phyloP scores from a whole-genome alignment of 2,329 filamentous ascomycete species.

The Apiospora kogelbergensis region DNA sequence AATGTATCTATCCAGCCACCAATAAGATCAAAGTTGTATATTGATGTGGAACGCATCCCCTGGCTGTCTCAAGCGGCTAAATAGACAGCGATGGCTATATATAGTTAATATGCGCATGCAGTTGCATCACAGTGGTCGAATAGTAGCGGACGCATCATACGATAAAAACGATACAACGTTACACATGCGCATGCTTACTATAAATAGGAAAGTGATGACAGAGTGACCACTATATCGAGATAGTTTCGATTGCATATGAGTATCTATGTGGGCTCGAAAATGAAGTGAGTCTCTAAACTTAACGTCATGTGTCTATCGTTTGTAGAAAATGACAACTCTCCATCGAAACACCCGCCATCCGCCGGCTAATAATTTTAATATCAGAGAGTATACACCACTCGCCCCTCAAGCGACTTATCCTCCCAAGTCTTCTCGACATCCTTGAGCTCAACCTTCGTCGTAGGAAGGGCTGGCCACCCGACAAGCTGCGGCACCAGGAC shows the following conservation, averaged over 20 bases:
- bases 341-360: neutral
- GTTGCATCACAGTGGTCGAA: neutral
- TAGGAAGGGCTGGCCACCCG: conserved; percentile 28
- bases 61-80: neutral
- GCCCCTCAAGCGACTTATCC: conserved; percentile 24
- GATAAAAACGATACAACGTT: too few relatives aligned
- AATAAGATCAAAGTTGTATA: neutral
- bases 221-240: too few relatives aligned
- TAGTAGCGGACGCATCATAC: too few relatives aligned
- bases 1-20: neutral
- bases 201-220: neutral
- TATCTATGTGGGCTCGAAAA: neutral
- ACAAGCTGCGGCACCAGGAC: conserved; percentile 31
- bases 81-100: neutral
- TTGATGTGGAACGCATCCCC: neutral
- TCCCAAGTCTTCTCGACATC: conserved; percentile 34
- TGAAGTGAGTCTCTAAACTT: too few relatives aligned
- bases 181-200: neutral
- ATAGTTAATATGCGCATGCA: neutral
- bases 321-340: neutral
- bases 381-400: conserved; percentile 28
- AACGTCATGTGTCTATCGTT: neutral
- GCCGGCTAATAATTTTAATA: neutral
- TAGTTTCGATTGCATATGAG: too few relatives aligned
- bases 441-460: conserved; percentile 17